Evolutionary conservation across 116 monocot genomes (phyloP).

Genomic region (Phalaenopsis hybrid): DNA sequence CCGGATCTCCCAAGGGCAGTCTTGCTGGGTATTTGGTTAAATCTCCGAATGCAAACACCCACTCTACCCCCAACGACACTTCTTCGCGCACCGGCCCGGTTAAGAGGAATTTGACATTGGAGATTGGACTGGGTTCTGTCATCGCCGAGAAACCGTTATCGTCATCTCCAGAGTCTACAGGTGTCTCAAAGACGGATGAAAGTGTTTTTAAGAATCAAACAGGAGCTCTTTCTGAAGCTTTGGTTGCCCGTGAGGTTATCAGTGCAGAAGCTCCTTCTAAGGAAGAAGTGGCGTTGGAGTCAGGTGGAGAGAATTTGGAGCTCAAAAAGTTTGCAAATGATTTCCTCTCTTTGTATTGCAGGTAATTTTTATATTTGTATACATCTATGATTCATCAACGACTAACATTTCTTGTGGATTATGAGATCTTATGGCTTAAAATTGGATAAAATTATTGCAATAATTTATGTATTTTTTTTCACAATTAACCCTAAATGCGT

Average conservation of each 20-base stretch:
- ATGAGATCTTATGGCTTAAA: neutral
- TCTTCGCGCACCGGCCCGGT: slow-evolving; percentile 4
- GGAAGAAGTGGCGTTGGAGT: neutral
- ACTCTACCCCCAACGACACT: neutral
- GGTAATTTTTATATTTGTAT: slow-evolving; percentile 28
- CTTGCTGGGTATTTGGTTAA: slow-evolving; percentile 42
- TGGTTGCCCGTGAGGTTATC: neutral
- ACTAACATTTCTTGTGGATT: neutral
- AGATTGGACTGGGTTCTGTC: slow-evolving; percentile 18
- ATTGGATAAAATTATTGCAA: neutral
- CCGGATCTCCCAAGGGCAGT: slow-evolving; percentile 49
- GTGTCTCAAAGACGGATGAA: neutral
- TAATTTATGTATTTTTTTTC: neutral
- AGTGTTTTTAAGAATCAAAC: neutral
- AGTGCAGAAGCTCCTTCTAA: neutral
- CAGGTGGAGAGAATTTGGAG: slow-evolving; percentile 25
- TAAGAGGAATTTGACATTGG: slow-evolving; percentile 38
- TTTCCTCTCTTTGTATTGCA: slow-evolving; percentile 89
- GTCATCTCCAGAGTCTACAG: neutral
- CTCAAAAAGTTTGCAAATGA: slow-evolving; percentile 72
- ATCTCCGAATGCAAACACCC: slow-evolving; percentile 29
- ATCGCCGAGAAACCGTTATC: neutral
- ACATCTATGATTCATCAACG: neutral
- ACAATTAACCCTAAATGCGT: neutral
- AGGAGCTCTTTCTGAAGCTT: slow-evolving; percentile 1